A percentile compares a stretch with the other conserved stretches of the same genome.
These are phyloP conservation scores for Diutina siamensis DNA, from an alignment of 1,139 yeast species.

Conservation along the genomic window DNA sequence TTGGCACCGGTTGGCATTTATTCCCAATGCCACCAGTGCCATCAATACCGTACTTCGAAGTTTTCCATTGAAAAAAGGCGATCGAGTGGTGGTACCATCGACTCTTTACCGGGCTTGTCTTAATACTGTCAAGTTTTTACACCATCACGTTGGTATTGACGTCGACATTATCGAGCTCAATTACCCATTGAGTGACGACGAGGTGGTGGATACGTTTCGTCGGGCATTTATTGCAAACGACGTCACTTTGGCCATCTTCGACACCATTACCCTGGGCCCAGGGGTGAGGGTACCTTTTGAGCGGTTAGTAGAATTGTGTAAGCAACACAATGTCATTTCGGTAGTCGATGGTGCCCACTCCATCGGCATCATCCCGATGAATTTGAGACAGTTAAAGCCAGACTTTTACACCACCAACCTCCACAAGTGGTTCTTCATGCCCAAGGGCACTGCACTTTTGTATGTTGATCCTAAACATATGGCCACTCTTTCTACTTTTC, in stretches of 20 bases:
- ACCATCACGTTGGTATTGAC: slow-evolving; percentile 30
- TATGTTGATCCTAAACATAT: slow-evolving; percentile 48
- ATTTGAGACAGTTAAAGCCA: slow-evolving; percentile 35
- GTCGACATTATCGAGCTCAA: slow-evolving; percentile 31
- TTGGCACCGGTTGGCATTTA: slow-evolving; percentile 30
- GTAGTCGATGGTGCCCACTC: slow-evolving; percentile 68
- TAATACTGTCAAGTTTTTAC: slow-evolving; percentile 39
- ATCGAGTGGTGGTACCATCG: slow-evolving; percentile 36
- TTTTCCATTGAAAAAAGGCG: slow-evolving; percentile 39
- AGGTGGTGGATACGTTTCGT: neutral
- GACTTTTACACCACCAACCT: slow-evolving; percentile 54
- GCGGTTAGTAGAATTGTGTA: slow-evolving; percentile 33
- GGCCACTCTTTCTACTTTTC: slow-evolving; percentile 40
- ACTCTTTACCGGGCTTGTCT: slow-evolving; percentile 48
- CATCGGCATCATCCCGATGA: slow-evolving; percentile 42
- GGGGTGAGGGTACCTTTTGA: slow-evolving; percentile 49
- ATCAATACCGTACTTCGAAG: slow-evolving; percentile 49
- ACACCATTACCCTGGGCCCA: slow-evolving; percentile 55
- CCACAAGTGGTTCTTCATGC: slow-evolving; percentile 60
- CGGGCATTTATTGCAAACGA: neutral
- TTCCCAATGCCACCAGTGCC: slow-evolving; percentile 51
- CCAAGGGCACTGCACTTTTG: slow-evolving; percentile 48
- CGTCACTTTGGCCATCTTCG: slow-evolving; percentile 29
- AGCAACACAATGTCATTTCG: slow-evolving; percentile 35
- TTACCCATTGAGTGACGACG: slow-evolving; percentile 28